Conservation (phyloP, 2,329 filamentous ascomycete genomes). For the Diaporthe velutina region DNA sequence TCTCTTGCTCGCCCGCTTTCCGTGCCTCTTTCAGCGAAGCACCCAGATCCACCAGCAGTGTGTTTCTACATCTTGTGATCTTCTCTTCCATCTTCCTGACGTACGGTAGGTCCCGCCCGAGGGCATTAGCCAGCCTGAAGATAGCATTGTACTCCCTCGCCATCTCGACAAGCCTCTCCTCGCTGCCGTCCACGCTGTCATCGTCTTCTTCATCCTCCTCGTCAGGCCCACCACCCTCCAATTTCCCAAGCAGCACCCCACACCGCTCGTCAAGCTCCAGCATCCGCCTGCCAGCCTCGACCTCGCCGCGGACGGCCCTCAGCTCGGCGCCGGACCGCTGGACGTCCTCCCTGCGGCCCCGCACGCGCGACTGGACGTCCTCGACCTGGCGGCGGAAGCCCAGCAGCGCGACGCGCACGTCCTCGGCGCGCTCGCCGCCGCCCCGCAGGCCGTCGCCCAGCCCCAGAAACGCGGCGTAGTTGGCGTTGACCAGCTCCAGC, state of each 20-base stretch:
- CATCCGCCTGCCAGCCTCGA: slow-evolving; percentile 72
- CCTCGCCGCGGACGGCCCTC: slow-evolving; percentile 70
- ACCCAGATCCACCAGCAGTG: slow-evolving; percentile 67
- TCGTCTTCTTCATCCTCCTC: slow-evolving; percentile 50
- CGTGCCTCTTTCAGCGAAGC: slow-evolving; percentile 60
- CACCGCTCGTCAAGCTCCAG: slow-evolving; percentile 76
- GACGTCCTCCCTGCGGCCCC: slow-evolving; percentile 73
- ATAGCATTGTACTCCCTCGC: slow-evolving; percentile 61
- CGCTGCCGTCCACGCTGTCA: slow-evolving; percentile 47
- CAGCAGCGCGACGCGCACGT: slow-evolving; percentile 87
- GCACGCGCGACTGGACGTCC: slow-evolving; percentile 76
- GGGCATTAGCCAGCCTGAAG: slow-evolving; percentile 55
- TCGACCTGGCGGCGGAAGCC: slow-evolving; percentile 88
- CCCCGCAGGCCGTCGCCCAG: slow-evolving; percentile 85
- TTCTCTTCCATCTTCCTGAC: slow-evolving; percentile 66
- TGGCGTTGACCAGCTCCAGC: slow-evolving; percentile 92
- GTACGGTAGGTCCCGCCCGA: slow-evolving; percentile 63
- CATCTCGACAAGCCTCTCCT: slow-evolving; percentile 55
- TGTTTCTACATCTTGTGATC: slow-evolving; percentile 66
- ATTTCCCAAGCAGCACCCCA: slow-evolving; percentile 70
- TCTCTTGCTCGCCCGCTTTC: slow-evolving; percentile 55
- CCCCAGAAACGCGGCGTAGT: slow-evolving; percentile 92
- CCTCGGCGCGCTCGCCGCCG: slow-evolving; percentile 92
- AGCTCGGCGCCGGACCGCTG: slow-evolving; percentile 75
- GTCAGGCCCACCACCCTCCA: slow-evolving; percentile 51